Evolutionary conservation across 306 rosid species (phyloP).

Genomic region (Trichosanthes cucumerina): DNA sequence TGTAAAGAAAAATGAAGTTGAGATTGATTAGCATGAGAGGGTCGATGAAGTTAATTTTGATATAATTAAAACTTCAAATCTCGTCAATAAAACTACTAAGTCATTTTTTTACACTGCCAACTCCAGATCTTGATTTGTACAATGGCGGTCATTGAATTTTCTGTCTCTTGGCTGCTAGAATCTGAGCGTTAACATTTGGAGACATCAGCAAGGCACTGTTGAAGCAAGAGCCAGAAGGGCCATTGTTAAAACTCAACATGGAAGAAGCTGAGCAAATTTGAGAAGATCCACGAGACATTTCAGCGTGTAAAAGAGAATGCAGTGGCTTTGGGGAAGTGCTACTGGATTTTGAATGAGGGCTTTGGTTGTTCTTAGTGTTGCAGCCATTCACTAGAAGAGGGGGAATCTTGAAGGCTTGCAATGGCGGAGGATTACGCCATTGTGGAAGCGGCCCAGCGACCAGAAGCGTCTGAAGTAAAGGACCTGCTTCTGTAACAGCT

Average conservation of each 20-base stretch:
- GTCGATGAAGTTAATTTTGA: constrained; percentile 11
- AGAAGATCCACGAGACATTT: constrained; percentile 15
- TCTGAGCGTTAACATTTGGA: constrained; percentile 22
- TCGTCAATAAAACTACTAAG: constrained; percentile 27
- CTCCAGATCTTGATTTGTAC: constrained; percentile 12
- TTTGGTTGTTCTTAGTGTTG: constrained; percentile 11
- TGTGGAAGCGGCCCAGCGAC: constrained; percentile 62
- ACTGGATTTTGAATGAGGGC: constrained; percentile 7
- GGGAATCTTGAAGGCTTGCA: constrained; percentile 37
- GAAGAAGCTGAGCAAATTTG: constrained; percentile 50
- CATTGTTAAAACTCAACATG: constrained; percentile 30
- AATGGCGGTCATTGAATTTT: constrained; percentile 26
- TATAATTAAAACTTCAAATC: constrained; percentile 22
- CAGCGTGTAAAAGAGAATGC: constrained; percentile 12
- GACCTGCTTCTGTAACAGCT: constrained; percentile 58
- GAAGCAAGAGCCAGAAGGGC: constrained; percentile 20
- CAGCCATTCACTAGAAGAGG: constrained; percentile 25
- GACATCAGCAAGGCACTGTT: constrained; percentile 16
- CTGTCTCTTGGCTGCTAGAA: constrained; percentile 32
- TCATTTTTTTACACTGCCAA: constrained; percentile 36
- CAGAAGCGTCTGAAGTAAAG: constrained; percentile 46
- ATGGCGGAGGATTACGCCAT: constrained; percentile 71
- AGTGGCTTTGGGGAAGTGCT: constrained; percentile 8
- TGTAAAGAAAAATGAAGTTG: neutral
- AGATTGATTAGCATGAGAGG: neutral